Evolutionary conservation across 2,329 filamentous ascomycete species (phyloP).

Genomic region (Mycosphaerelloides madeirae): DNA sequence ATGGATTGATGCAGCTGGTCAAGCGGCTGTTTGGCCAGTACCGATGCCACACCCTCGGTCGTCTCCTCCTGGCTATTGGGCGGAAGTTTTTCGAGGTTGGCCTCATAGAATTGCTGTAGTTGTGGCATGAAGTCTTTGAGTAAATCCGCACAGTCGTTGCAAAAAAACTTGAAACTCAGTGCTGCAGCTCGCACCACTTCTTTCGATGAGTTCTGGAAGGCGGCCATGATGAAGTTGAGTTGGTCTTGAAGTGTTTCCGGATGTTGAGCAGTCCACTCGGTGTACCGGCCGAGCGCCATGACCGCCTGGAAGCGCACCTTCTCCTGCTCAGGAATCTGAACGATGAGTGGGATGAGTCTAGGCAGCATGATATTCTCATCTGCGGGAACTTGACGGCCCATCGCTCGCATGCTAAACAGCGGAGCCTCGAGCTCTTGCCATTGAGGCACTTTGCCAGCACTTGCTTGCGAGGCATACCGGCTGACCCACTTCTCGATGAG

Average conservation of each 20-base stretch:
- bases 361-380: slow-evolving; percentile 84
- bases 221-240: slow-evolving; percentile 91
- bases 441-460: slow-evolving; percentile 71
- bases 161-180: slow-evolving; percentile 94
- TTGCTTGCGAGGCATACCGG: slow-evolving; percentile 71
- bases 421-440: slow-evolving; percentile 97
- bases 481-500: slow-evolving; percentile 85
- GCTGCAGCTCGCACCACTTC: slow-evolving; percentile 91
- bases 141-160: slow-evolving; percentile 85
- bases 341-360: slow-evolving; percentile 86
- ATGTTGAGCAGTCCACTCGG: slow-evolving; percentile 94
- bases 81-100: slow-evolving; percentile 80
- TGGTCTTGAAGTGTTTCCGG: slow-evolving; percentile 88
- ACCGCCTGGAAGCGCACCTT: slow-evolving; percentile 98
- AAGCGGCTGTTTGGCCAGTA: slow-evolving; percentile 79
- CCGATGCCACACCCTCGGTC: slow-evolving; percentile 88
- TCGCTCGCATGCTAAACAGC: slow-evolving; percentile 88
- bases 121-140: slow-evolving; percentile 78
- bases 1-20: slow-evolving; percentile 77
- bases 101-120: slow-evolving; percentile 87
- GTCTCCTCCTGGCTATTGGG: slow-evolving; percentile 88
- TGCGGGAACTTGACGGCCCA: slow-evolving; percentile 91
- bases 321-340: slow-evolving; percentile 91
- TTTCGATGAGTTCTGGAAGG: slow-evolving; percentile 80
- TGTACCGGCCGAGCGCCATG: slow-evolving; percentile 94